Evolutionary conservation across 129 eudicot species (phyloP).

Genomic region (Chrysanthemum makinoi): DNA sequence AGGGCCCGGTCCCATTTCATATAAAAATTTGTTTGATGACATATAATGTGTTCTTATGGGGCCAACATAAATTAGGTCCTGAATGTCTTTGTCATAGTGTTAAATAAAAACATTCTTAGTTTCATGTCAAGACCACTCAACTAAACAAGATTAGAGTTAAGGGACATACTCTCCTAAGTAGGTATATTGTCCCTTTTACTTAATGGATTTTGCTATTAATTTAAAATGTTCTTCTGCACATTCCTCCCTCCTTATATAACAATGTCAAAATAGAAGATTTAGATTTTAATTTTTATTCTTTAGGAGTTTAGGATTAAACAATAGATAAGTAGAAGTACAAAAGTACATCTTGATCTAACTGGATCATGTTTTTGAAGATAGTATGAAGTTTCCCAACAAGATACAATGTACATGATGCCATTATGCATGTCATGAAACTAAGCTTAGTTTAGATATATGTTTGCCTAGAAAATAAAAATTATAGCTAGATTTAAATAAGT

Average conservation of each 20-base stretch:
- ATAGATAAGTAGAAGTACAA: constrained; percentile 29
- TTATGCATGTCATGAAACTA: background rate
- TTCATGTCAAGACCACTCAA: constrained; percentile 20
- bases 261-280: constrained; percentile 20
- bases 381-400: constrained; percentile 36
- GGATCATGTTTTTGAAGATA: constrained; percentile 24
- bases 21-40: constrained; percentile 9
- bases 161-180: constrained; percentile 35
- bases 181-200: constrained; percentile 39
- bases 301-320: constrained; percentile 15
- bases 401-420: constrained; percentile 31
- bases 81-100: constrained; percentile 28
- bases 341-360: constrained; percentile 34
- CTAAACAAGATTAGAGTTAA: constrained; percentile 28
- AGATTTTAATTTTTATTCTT: constrained; percentile 11
- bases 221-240: constrained; percentile 16
- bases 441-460: background rate
- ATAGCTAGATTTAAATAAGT: background rate
- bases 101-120: constrained; percentile 27
- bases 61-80: constrained; percentile 30
- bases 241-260: constrained; percentile 40
- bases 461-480: background rate
- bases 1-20: background rate
- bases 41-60: constrained; percentile 29
- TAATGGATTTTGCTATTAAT: constrained; percentile 22